These are phyloP conservation scores for Acmispon strigosus DNA, from an alignment of 306 rosid species.

Conservation along the genomic window DNA sequence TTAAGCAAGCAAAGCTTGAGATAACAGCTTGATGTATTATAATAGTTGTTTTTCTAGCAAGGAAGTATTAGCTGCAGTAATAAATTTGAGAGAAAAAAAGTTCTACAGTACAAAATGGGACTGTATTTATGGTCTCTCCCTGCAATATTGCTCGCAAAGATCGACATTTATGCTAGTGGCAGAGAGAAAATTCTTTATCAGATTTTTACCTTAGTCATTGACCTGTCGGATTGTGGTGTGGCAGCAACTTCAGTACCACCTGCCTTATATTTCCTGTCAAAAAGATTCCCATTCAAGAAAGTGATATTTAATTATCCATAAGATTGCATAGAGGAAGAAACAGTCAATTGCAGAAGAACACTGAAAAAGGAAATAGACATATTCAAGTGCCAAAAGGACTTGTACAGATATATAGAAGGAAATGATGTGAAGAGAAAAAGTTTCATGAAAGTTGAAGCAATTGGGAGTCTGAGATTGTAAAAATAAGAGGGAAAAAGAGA, in stretches of 20 bases:
- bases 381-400: conserved; percentile 1
- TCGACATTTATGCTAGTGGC: neutral
- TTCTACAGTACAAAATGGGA: neutral
- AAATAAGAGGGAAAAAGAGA: neutral
- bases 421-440: neutral
- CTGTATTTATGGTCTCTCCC: conserved; percentile 1
- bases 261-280: conserved; percentile 45
- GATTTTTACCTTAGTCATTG: conserved; percentile 71
- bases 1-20: neutral
- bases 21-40: neutral
- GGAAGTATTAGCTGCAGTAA: neutral
- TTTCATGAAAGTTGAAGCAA: neutral
- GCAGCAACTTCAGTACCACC: conserved; percentile 42
- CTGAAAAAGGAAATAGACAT: neutral
- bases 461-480: neutral
- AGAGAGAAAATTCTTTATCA: neutral
- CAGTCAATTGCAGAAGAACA: neutral
- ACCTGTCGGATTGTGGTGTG: conserved; percentile 36
- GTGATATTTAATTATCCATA: conserved; percentile 9
- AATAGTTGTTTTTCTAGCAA: neutral
- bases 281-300: neutral
- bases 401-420: neutral
- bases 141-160: conserved; percentile 2
- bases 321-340: neutral
- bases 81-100: neutral